Base-by-base conservation (phyloP, 2,329 filamentous ascomycete genomes). In the Zymoseptoria brevis region DNA sequence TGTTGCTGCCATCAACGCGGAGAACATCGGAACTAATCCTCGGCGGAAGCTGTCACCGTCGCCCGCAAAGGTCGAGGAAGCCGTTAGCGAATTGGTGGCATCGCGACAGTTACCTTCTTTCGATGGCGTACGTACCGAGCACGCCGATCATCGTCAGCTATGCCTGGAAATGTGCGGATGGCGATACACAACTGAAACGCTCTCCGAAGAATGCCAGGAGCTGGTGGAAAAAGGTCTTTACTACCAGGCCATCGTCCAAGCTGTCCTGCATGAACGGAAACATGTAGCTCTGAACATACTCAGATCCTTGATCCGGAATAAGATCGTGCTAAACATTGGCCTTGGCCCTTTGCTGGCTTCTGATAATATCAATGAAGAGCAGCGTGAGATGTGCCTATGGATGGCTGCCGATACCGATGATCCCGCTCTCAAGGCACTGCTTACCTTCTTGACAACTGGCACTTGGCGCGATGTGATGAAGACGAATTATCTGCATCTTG, bases 401-500 rank as follows among this genome's bases (percentile, higher is more conserved):
- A 83, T 87, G 72, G 80, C 81, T 22, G 82, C 83, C 61, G 82
- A 86, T 65, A 79, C 87, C 61, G 85, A 86, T 0, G 88, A 94
- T 67, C 87, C 89, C 0, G 93, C 92, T 69, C 81, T 94, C 22
- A 86, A 89, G 57, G 89, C 88, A 5, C 87, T 94, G 53, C 89
- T 90, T 22, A 85, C 86, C 2, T 85, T 89, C 64, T 88, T 94
- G 61, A 85, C 87, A 8, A 89, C 86, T 0, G 87, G 87, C 4
- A 83, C 90, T 71, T 94, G 90, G 90, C 77, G 82, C 19, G 81
- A 82, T 49, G 87, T 94, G 49, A 86, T 88, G 48, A 83, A 87
- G 63, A 88, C 91, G 69, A 78, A 81, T 19, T 87, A 88, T 26
- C 80, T 95, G 1, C 87, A 89, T 1, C 80, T 94, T 1, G 81